A percentile compares a stretch with the other conserved stretches of the same genome.
These are phyloP conservation scores for Arthrobotrys megalospora DNA, from an alignment of 2,329 filamentous ascomycete genomes.

Conservation along the genomic window DNA sequence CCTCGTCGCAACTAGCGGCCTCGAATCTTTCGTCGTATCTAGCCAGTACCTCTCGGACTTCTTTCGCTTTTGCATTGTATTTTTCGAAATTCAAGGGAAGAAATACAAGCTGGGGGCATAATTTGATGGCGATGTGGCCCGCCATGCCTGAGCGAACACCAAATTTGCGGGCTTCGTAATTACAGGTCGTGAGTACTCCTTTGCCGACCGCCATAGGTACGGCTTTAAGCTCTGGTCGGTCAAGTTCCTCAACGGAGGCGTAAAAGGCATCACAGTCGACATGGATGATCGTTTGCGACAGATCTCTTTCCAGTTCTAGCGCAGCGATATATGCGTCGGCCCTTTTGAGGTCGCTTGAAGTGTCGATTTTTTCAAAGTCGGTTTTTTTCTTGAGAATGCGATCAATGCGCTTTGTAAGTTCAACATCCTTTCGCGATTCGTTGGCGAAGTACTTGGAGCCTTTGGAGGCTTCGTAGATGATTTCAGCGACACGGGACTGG, in stretches of 20 bases:
- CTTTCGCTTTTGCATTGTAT: constrained; percentile 89
- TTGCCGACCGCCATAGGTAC: constrained; percentile 92
- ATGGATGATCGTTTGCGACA: constrained; percentile 88
- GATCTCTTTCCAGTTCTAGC: constrained; percentile 80
- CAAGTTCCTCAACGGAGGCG: constrained; percentile 83
- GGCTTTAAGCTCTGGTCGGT: constrained; percentile 63
- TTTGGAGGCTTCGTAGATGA: constrained; percentile 97
- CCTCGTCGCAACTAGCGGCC: constrained; percentile 94
- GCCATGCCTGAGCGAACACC: constrained; percentile 97
- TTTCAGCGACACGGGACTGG: constrained; percentile 86
- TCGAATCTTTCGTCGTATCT: constrained; percentile 94
- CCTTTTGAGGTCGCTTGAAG: constrained; percentile 79
- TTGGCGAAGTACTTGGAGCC: constrained; percentile 96
- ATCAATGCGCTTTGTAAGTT: constrained; percentile 86
- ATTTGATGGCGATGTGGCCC: constrained; percentile 87
- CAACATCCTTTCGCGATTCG: constrained; percentile 85
- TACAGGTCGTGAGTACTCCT: constrained; percentile 80
- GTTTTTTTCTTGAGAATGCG: constrained; percentile 82
- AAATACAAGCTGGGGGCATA: constrained; percentile 88
- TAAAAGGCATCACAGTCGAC: constrained; percentile 99
- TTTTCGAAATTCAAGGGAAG: constrained; percentile 90
- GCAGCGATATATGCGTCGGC: constrained; percentile 76
- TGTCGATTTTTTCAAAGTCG: constrained; percentile 81
- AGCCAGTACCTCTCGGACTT: constrained; percentile 84
- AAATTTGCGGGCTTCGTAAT: constrained; percentile 90